Conservation (phyloP, 192 early-diverging fungal genomes). For the Linnemannia elongata region DNA sequence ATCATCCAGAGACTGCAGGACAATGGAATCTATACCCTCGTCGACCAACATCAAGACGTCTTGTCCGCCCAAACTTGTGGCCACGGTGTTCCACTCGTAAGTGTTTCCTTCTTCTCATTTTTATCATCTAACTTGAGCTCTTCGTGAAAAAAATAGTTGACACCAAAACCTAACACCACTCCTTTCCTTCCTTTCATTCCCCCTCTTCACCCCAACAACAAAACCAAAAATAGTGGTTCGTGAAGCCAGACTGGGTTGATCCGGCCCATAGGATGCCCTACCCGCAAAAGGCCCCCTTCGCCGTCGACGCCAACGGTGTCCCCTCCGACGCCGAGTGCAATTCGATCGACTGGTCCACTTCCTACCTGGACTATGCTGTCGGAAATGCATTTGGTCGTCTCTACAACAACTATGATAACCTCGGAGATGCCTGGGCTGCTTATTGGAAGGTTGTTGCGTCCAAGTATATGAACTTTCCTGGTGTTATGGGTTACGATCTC, state of each 20-base stretch:
- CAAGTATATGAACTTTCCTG: conserved; percentile 58
- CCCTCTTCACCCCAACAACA: neutral
- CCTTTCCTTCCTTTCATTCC: neutral
- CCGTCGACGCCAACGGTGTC: conserved; percentile 58
- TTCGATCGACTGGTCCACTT: conserved; percentile 57
- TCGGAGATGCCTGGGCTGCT: conserved; percentile 67
- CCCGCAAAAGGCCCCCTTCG: conserved; percentile 52
- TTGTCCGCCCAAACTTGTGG: conserved; percentile 65
- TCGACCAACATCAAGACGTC: conserved; percentile 77
- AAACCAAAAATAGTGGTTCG: conserved; percentile 37
- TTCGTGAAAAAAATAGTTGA: neutral
- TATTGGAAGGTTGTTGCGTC: conserved; percentile 70
- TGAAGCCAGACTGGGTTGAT: conserved; percentile 54
- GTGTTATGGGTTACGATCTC: conserved; percentile 74
- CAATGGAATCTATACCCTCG: conserved; percentile 71
- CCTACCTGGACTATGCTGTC: conserved; percentile 60
- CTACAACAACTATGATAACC: conserved; percentile 68
- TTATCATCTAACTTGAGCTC: neutral
- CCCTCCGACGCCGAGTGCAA: conserved; percentile 49
- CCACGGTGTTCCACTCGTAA: conserved; percentile 64
- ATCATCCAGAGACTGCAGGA: conserved; percentile 67
- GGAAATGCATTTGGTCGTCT: conserved; percentile 64
- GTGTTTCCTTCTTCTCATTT: neutral
- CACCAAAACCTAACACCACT: neutral
- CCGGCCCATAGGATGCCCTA: conserved; percentile 42